phyloP scores from a whole-genome alignment of 2,329 filamentous ascomycete species.

The Colletotrichum lupini region DNA sequence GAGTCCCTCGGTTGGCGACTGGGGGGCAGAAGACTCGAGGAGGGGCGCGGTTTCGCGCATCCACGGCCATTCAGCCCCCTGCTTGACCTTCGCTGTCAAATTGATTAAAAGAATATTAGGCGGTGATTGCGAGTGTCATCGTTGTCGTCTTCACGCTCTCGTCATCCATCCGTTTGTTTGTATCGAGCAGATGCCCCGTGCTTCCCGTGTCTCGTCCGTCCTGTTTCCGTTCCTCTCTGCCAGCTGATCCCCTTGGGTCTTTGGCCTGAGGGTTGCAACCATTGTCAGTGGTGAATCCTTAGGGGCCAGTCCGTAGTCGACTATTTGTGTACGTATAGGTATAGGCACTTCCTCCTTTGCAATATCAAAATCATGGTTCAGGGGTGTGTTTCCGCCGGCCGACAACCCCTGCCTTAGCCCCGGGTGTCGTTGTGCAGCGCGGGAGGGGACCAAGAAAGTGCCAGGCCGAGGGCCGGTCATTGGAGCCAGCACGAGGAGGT shows the following conservation, averaged over 20 bases:
- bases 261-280: not conserved
- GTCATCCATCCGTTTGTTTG: not conserved
- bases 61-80: conserved; percentile 4
- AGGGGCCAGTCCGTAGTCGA: not conserved
- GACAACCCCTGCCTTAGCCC: conserved; percentile 32
- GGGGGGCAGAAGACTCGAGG: not conserved
- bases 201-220: not conserved
- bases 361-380: conserved; percentile 15
- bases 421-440: conserved; percentile 23
- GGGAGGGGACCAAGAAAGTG: conserved; percentile 17
- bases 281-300: not conserved
- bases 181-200: not conserved
- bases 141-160: not conserved
- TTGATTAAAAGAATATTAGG: conserved; percentile 17
- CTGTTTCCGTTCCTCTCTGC: not conserved
- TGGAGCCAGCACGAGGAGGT: not conserved
- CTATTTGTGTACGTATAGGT: not conserved
- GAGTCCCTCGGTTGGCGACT: conserved; percentile 12
- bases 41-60: conserved; percentile 16
- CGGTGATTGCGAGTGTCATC: not conserved
- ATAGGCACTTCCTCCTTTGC: not conserved
- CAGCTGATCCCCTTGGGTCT: not conserved
- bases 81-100: conserved; percentile 18
- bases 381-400: conserved; percentile 20
- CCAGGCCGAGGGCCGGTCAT: conserved; percentile 19